These are phyloP conservation scores for Coelastrella sp. DNA, from an alignment of 139 green algal genomes.

Conservation along the genomic window DNA sequence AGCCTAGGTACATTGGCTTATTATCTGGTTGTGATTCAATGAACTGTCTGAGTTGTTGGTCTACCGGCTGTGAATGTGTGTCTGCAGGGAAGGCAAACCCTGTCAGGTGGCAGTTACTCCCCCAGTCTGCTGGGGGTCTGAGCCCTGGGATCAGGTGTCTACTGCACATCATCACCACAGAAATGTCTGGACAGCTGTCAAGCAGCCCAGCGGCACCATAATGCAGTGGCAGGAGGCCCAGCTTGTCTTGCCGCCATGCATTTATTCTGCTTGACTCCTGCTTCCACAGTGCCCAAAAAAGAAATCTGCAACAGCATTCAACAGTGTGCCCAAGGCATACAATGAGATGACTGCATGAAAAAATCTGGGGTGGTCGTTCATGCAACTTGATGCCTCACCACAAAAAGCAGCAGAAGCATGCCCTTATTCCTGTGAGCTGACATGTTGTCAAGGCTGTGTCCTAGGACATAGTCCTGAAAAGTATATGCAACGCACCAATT, in stretches of 20 bases:
- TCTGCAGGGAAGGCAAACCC: constrained; percentile 16
- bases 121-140: constrained; percentile 9
- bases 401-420: too few species aligned
- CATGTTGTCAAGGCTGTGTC: too few species aligned
- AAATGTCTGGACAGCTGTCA: not conserved
- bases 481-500: too few species aligned
- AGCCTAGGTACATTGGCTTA: not conserved
- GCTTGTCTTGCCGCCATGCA: constrained; percentile 4
- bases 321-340: too few species aligned
- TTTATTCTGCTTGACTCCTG: constrained; percentile 35
- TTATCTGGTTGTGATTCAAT: not conserved
- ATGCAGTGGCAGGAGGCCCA: constrained; percentile 7
- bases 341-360: too few species aligned
- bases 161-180: constrained; percentile 42
- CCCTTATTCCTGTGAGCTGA: too few species aligned
- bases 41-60: constrained; percentile 4
- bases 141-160: constrained; percentile 13
- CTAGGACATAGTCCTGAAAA: too few species aligned
- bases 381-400: too few species aligned
- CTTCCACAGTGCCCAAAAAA: constrained; percentile 45
- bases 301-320: not conserved
- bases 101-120: constrained; percentile 10
- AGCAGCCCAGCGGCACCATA: not conserved
- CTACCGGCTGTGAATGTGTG: not conserved
- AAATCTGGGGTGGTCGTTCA: too few species aligned